Evolutionary conservation across 768 basidiomycete genomes (phyloP), one percentile per base, ranked within the genome.

Genomic region (Phlebiopsis flavidoalba): DNA sequence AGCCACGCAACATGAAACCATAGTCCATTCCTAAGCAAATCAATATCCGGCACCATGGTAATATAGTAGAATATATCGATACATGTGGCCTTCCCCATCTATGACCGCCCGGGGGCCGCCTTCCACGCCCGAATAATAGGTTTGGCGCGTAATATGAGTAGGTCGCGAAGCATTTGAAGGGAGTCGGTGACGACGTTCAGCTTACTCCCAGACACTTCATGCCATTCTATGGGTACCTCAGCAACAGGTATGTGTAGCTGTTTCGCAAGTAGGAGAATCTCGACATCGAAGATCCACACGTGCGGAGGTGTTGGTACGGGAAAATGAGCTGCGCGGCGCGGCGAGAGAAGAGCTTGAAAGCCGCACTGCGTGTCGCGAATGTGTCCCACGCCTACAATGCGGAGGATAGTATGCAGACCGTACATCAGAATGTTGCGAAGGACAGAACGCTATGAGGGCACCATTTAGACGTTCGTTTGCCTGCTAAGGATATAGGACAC

Each of bases 251-350:
- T 88, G 8, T 78, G 68, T 45, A 89, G 77, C 70, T 88, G 82
- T 69, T 91, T 88, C 8, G 95, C 93, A 43, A 95, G 80, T 10
- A 97, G 78, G 19, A 98, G 78, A 5, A 97, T 82, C 72, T 98
- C 95, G 60, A 97, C 95, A 73, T 98, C 95, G 67, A 98, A 98
- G 71, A 96, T 95, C 95, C 95, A 98, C 95, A 98, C 0, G 91
- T 88, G 5, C 88, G 78, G 31, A 96, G 87, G 68, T 92, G 95
- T 69, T 96, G 88, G 1, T 80, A 79, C 0, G 93, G 93, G 73
- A 96, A 98, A 62, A 98, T 86, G 60, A 83, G 82, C 55, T 80
- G 84, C 8, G 94, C 94, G 0, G 94, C 88, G 3, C 78, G 67
- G 11, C 93, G 91, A 15, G 93, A 87, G 75, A 96, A 95, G 26